Evolutionary conservation across 768 basidiomycete species (phyloP).

Genomic region (Suillus subalutaceus): DNA sequence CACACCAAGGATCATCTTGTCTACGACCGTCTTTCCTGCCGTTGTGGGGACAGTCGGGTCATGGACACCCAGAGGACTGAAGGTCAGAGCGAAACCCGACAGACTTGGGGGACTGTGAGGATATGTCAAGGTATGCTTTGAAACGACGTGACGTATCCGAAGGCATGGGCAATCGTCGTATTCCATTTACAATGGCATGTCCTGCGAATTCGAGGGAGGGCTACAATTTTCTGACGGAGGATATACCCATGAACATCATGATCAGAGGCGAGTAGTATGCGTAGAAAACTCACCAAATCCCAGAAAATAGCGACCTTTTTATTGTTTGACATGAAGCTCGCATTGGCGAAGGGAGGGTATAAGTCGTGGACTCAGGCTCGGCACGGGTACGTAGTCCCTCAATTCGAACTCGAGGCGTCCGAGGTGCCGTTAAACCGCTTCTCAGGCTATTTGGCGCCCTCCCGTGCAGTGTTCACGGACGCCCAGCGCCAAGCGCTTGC

Average conservation of each 20-base stretch:
- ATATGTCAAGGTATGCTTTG: conserved; percentile 57
- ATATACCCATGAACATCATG: not conserved
- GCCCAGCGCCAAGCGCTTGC: not conserved
- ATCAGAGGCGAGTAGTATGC: not conserved
- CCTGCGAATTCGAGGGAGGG: conserved; percentile 33
- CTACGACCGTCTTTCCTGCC: conserved; percentile 42
- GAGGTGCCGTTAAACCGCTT: not conserved
- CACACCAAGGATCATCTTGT: conserved; percentile 51
- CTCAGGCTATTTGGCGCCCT: not conserved
- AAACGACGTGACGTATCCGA: conserved; percentile 52
- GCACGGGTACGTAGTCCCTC: not conserved
- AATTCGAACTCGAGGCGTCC: not conserved
- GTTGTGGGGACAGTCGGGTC: conserved; percentile 37
- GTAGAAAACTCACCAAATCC: conserved; percentile 33
- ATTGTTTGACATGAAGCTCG: conserved; percentile 35
- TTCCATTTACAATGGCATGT: conserved; percentile 45
- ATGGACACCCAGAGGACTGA: conserved; percentile 47
- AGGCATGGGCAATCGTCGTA: conserved; percentile 48
- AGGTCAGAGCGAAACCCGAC: conserved; percentile 42
- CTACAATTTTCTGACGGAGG: conserved; percentile 32
- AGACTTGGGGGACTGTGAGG: conserved; percentile 41
- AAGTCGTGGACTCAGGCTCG: not conserved
- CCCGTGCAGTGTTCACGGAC: not conserved
- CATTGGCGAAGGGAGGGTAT: not conserved
- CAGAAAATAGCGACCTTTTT: conserved; percentile 46